Percentiles rank a stretch among this genome's conserved stretches.
These are phyloP conservation scores for Crucibulum laeve DNA, from an alignment of 768 basidiomycete species.

Conservation along the genomic window DNA sequence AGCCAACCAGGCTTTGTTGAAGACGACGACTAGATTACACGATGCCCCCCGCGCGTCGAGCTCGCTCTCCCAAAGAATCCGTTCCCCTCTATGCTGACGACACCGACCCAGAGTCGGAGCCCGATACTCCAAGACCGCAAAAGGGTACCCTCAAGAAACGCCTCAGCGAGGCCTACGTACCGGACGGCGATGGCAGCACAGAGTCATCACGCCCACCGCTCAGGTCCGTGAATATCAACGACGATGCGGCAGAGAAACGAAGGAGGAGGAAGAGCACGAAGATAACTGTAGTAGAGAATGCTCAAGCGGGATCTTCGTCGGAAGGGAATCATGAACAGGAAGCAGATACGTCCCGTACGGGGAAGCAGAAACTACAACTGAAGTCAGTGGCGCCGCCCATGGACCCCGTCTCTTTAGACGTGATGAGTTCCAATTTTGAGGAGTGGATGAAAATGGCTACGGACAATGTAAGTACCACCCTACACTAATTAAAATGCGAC, in stretches of 20 bases:
- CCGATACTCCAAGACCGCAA: conserved; percentile 31
- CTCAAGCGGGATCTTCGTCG: conserved; percentile 59
- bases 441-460: conserved; percentile 99
- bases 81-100: conserved; percentile 32
- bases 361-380: conserved; percentile 59
- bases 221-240: conserved; percentile 63
- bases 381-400: conserved; percentile 55
- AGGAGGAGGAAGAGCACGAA: conserved; percentile 77
- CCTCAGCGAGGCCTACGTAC: conserved; percentile 52
- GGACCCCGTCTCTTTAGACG: conserved; percentile 65
- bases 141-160: conserved; percentile 49
- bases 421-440: conserved; percentile 93
- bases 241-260: conserved; percentile 85
- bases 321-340: conserved; percentile 34
- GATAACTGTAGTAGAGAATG: conserved; percentile 48
- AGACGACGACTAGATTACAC: conserved; percentile 21
- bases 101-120: conserved; percentile 33
- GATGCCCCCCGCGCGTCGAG: conserved; percentile 34
- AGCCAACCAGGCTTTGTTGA: conserved; percentile 30
- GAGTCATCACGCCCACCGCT: conserved; percentile 31
- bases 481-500: conserved; percentile 6
- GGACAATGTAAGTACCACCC: conserved; percentile 71
- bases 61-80: conserved; percentile 27
- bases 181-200: conserved; percentile 39
- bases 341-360: conserved; percentile 39